Conservation (phyloP, 2,329 filamentous ascomycete species). For the Venturia nashicola region DNA sequence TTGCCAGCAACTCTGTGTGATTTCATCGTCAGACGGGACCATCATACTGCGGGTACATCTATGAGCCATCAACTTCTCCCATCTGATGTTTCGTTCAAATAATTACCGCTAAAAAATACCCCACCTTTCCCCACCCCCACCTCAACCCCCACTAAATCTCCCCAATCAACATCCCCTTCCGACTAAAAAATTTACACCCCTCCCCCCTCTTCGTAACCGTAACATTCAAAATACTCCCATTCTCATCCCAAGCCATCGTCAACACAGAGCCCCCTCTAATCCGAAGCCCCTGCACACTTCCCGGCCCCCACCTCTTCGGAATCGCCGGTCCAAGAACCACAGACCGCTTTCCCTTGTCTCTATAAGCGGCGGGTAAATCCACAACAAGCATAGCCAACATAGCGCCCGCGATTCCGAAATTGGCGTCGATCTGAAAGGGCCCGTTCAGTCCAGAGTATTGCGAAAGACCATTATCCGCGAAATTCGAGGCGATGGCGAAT, state of each 20-base stretch:
- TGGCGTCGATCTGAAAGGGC: slow-evolving; percentile 49
- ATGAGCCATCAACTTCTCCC: neutral
- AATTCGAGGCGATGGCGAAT: slow-evolving; percentile 37
- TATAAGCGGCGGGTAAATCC: slow-evolving; percentile 28
- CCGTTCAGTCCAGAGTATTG: slow-evolving; percentile 36
- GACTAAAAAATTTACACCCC: neutral
- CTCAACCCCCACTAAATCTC: neutral
- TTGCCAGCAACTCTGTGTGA: neutral
- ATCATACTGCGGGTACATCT: neutral
- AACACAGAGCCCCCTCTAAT: slow-evolving; percentile 28
- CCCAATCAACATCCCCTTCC: slow-evolving; percentile 4
- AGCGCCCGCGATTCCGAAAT: slow-evolving; percentile 40
- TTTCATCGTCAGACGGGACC: too few relatives aligned
- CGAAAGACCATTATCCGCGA: slow-evolving; percentile 37
- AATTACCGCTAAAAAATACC: too few relatives aligned
- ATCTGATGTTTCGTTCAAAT: neutral
- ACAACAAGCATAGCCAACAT: slow-evolving; percentile 40
- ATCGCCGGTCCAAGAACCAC: slow-evolving; percentile 38
- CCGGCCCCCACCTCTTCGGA: slow-evolving; percentile 31
- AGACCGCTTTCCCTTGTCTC: slow-evolving; percentile 14
- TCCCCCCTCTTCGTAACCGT: slow-evolving; percentile 6
- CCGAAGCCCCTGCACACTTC: slow-evolving; percentile 32
- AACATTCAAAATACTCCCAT: slow-evolving; percentile 1
- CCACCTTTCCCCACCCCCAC: too few relatives aligned
- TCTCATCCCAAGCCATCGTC: slow-evolving; percentile 4